Base-by-base conservation (phyloP, 2,329 filamentous ascomycete genomes). In the Sclerotinia spermophila region DNA sequence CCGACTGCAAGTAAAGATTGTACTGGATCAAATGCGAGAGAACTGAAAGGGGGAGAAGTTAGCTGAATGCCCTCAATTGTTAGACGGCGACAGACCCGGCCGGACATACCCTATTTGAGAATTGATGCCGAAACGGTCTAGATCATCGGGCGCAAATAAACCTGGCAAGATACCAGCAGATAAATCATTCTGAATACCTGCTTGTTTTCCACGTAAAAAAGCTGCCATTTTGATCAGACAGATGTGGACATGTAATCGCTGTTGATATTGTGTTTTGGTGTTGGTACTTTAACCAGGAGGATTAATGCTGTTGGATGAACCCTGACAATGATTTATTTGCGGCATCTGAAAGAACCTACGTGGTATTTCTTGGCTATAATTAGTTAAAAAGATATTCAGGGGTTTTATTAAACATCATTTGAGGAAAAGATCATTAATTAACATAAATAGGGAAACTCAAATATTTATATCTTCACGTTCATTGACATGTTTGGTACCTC, bases 1-100 rank as follows among this genome's bases (percentile, higher is more conserved):
- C 94, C 96, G 73, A 98, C 88, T 56, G 96, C 96, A 67, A 99
- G 86, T 71, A 99, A 89, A 40, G 94, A 97, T 80, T 99, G 96
- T 19, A 97, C 86, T 1, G 96, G 94, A 75, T 98, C 94, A 83
- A 97, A 98, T 72, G 94, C 92, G 74, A 98, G 83, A 74, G 91
- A 92, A 77, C 92, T 93, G 77, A 68, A 71, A 71, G 55, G 59
- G 65, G 72, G 71, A 74, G 68, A 64, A 65, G 35, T 53, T 68
- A 68, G 48, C 60, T 73, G 70, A 45, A 55, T 45, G 21, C 60
- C 66, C 45, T 48, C 53, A 48, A 66, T 62, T 5, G n/a, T 66
- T 40, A 24, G 13, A 30, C 30, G 21, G 17, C 44, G 33, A 30
- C 33, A 45, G 40, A 56, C n/a, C 33, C 11, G 53, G 60, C 33